Base-by-base conservation (phyloP, 2,329 filamentous ascomycete species). In the Aspergillus tanneri region DNA sequence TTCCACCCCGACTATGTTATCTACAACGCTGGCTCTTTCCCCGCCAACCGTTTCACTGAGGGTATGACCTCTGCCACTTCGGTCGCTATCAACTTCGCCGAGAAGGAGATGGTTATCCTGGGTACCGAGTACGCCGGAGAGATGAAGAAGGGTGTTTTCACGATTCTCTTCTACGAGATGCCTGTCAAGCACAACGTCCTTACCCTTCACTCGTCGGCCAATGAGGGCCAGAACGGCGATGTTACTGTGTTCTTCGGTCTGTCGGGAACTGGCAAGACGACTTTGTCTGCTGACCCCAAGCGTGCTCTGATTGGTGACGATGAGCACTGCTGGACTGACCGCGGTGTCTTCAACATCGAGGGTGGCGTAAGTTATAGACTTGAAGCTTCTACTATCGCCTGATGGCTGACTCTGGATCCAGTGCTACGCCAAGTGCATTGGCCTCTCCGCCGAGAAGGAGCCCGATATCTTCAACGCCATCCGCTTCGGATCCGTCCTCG, bases 81-180 rank as follows among this genome's bases (percentile, higher is more conserved):
- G 7, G 92, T 99, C 43, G 87, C 93, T 61, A 95, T 99, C 80
- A 99, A 99, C 85, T 99, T 99, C 66, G 88, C 87, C 69, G 91
- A 96, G 70, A 96, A 96, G 86, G 93, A 99, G 82, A 99, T 99
- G 93, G 93, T 99, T 62, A 99, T 99, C 71, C 85, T 99, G 49
- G 93, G 93, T 72, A 99, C 93, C 27, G 93, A 99, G 78, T 99
- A 99, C 69, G 93, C 93, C 49, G 92, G 92, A 65, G 88, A 92
- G 77, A 92, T 93, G 88, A 96, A 96, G 80, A 96, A 96, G 81
- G 91, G 93, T 63, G 83, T 99, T 73, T 99, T 99, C 82, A 99
- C 93, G 39, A 90, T 99, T 42, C 85, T 99, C 71, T 99, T 96
- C 83, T 99, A 97, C 80, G 93, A 99, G 81, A 99, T 97, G 91